A percentile compares a stretch with the other conserved stretches of the same genome.
phyloP scores from a whole-genome alignment of 768 basidiomycete genomes.

The Coprinopsis marcescibilis region DNA sequence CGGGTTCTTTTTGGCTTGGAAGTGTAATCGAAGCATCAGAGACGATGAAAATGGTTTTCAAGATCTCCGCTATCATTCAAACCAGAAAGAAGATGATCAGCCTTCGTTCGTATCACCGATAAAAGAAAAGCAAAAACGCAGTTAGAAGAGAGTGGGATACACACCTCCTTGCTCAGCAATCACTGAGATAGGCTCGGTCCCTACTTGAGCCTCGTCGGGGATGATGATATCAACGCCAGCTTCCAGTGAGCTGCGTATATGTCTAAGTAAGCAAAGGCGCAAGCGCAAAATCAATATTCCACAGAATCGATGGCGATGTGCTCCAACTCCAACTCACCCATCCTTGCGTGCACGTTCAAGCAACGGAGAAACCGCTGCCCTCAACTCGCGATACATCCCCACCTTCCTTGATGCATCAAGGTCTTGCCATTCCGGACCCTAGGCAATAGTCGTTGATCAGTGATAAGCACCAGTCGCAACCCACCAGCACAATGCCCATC shows the following conservation, averaged over 20 bases:
- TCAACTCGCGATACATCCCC: constrained; percentile 52
- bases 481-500: no score
- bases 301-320: neutral
- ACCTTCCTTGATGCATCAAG: constrained; percentile 53
- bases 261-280: constrained; percentile 31
- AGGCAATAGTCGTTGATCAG: neutral
- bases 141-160: neutral
- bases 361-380: constrained; percentile 54
- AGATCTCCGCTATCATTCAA: constrained; percentile 42
- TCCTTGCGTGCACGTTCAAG: constrained; percentile 72
- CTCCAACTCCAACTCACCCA: constrained; percentile 45
- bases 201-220: constrained; percentile 26
- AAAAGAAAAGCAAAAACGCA: neutral
- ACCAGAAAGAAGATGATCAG: neutral
- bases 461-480: no score
- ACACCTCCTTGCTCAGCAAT: constrained; percentile 34
- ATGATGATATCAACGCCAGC: constrained; percentile 65
- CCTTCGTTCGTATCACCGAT: constrained; percentile 24
- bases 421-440: constrained; percentile 65
- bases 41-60: constrained; percentile 77
- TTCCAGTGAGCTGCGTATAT: constrained; percentile 71
- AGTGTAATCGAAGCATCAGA: constrained; percentile 59
- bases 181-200: constrained; percentile 24
- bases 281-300: neutral
- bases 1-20: constrained; percentile 35